phyloP scores from a whole-genome alignment of 192 early-diverging fungal species.

The Pilobolus umbonatus region DNA sequence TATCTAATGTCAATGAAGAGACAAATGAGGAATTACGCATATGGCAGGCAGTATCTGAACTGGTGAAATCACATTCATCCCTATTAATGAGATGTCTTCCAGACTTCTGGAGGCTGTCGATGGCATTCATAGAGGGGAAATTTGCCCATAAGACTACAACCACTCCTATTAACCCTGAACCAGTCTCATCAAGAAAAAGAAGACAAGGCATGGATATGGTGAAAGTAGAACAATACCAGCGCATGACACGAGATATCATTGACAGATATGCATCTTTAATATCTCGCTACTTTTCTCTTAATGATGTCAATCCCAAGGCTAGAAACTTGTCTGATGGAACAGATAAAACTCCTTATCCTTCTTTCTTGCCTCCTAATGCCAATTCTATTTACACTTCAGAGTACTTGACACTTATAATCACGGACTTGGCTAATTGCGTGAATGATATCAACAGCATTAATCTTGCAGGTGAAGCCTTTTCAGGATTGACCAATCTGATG shows the following conservation, averaged over 20 bases:
- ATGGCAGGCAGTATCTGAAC: slow-evolving; percentile 64
- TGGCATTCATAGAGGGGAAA: slow-evolving; percentile 83
- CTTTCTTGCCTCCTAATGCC: slow-evolving; percentile 46
- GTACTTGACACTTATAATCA: slow-evolving; percentile 72
- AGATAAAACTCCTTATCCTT: neutral
- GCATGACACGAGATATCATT: slow-evolving; percentile 59
- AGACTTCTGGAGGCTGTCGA: slow-evolving; percentile 90
- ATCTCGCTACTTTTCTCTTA: slow-evolving; percentile 42
- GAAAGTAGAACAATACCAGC: slow-evolving; percentile 60
- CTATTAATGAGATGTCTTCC: slow-evolving; percentile 70
- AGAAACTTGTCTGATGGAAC: neutral
- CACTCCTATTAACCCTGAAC: neutral
- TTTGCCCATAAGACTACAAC: slow-evolving; percentile 49
- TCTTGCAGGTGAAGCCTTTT: slow-evolving; percentile 67
- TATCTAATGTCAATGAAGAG: slow-evolving; percentile 25
- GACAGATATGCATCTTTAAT: slow-evolving; percentile 57
- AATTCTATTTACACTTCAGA: slow-evolving; percentile 61
- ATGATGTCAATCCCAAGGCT: neutral
- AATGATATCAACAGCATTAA: slow-evolving; percentile 73
- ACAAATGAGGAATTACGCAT: slow-evolving; percentile 63
- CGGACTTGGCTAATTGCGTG: slow-evolving; percentile 69
- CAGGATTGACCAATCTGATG: slow-evolving; percentile 63
- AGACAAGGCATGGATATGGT: slow-evolving; percentile 49
- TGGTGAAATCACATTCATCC: slow-evolving; percentile 76
- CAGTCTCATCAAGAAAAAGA: slow-evolving; percentile 26